Conservation (phyloP, 2,329 filamentous ascomycete species). For the Cercospora sp. region DNA sequence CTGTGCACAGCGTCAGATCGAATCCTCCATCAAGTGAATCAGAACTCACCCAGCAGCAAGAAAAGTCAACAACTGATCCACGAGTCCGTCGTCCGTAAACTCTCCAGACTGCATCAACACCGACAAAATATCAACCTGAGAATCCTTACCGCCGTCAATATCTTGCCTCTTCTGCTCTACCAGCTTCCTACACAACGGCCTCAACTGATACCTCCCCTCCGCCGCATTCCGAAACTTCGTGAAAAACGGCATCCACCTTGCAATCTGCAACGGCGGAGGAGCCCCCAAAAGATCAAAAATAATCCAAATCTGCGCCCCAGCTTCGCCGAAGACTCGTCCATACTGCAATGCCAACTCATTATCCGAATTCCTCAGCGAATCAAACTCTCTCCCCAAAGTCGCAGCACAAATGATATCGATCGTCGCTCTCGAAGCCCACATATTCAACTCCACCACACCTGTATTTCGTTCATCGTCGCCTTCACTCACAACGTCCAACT, state of each 20-base stretch:
- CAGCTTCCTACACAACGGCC: conserved; percentile 4
- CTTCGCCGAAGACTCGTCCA: not conserved
- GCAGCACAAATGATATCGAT: conserved; percentile 50
- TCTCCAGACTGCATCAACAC: conserved; percentile 54
- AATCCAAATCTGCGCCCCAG: not conserved
- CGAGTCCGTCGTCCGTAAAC: conserved; percentile 54
- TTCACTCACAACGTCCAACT: not conserved
- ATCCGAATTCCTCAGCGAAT: conserved; percentile 33
- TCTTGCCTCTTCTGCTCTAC: conserved; percentile 37
- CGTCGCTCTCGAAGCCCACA: conserved; percentile 42
- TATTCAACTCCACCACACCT: conserved; percentile 28
- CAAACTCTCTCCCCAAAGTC: conserved; percentile 46
- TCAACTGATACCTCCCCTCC: conserved; percentile 7
- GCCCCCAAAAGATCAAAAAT: conserved; percentile 1
- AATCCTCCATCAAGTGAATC: not conserved
- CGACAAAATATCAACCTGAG: conserved; percentile 45
- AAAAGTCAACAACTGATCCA: conserved; percentile 58
- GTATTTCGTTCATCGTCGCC: not conserved
- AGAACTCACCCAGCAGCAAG: conserved; percentile 47
- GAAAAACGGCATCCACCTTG: conserved; percentile 6
- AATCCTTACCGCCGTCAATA: conserved; percentile 38
- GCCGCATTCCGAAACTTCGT: conserved; percentile 6
- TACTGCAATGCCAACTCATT: conserved; percentile 9
- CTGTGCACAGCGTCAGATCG: not conserved
- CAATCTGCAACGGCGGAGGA: not conserved